phyloP scores from a whole-genome alignment of 805 yeast genomes.

The Hanseniaspora valbyensis region DNA sequence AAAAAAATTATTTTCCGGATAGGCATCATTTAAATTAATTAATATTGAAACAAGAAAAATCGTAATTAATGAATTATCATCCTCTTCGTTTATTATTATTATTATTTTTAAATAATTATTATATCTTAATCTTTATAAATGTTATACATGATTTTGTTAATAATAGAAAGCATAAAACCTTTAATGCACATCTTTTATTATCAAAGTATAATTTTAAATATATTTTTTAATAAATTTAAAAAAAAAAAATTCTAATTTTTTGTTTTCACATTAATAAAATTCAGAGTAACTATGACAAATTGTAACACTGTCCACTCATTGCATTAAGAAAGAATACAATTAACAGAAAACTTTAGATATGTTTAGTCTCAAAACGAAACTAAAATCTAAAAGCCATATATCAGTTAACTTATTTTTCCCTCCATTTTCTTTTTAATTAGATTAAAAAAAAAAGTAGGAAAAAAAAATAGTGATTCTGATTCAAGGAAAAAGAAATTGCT shows the following conservation, averaged over 20 bases:
- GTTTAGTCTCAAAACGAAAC: slow-evolving; percentile 7
- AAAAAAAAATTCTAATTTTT: no score
- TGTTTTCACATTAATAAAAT: slow-evolving; percentile 15
- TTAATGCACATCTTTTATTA: neutral
- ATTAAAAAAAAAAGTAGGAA: neutral
- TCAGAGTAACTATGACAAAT: slow-evolving; percentile 83
- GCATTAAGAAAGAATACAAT: slow-evolving; percentile 39
- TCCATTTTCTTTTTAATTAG: no score
- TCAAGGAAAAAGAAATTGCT: slow-evolving; percentile 8
- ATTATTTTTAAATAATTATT: no score
- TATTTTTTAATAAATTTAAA: slow-evolving; percentile 6
- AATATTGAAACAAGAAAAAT: no score
- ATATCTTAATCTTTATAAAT: no score
- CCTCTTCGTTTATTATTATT: no score
- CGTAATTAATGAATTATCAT: no score
- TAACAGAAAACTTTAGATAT: neutral
- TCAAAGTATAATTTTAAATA: neutral
- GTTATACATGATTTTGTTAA: no score
- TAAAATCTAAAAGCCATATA: neutral
- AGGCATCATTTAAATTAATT: neutral
- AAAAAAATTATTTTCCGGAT: neutral
- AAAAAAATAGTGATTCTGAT: neutral
- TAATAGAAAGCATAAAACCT: neutral
- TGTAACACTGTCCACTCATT: slow-evolving; percentile 43
- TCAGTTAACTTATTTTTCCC: no score